Percentiles rank a stretch among this genome's conserved stretches.
Conservation (phyloP, 805 yeast genomes). For the Metschnikowia gelsemii region DNA sequence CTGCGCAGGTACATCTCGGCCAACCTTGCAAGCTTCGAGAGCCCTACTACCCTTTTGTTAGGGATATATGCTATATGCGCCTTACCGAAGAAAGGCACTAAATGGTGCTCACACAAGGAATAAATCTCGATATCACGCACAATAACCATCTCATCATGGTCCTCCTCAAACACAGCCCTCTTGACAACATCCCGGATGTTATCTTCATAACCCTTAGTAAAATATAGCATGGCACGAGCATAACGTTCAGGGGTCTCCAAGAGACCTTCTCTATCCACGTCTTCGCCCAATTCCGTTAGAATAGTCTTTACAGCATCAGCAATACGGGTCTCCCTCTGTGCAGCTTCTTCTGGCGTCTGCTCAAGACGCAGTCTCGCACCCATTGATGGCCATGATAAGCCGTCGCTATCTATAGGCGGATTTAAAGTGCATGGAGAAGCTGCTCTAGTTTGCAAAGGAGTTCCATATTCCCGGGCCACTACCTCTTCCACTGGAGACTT, state of each 20-base stretch:
- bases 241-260: slow-evolving; percentile 93
- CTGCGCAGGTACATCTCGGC: slow-evolving; percentile 97
- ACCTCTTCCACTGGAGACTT: slow-evolving; percentile 18
- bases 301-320: slow-evolving; percentile 81
- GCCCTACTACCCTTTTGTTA: slow-evolving; percentile 85
- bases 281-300: slow-evolving; percentile 86
- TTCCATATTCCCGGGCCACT: slow-evolving; percentile 24
- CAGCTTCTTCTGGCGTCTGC: slow-evolving; percentile 62
- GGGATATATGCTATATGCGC: slow-evolving; percentile 99
- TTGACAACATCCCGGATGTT: slow-evolving; percentile 89
- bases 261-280: slow-evolving; percentile 81
- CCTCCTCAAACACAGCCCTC: slow-evolving; percentile 94
- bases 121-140: slow-evolving; percentile 91
- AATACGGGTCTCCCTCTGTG: slow-evolving; percentile 68
- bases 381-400: slow-evolving; percentile 88
- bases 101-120: slow-evolving; percentile 94
- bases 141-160: slow-evolving; percentile 98
- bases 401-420: slow-evolving; percentile 87
- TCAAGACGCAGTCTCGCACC: slow-evolving; percentile 82
- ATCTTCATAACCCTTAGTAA: slow-evolving; percentile 96
- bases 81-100: slow-evolving; percentile 96
- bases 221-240: slow-evolving; percentile 92
- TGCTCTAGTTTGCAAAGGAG: slow-evolving; percentile 73
- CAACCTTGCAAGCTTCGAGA: slow-evolving; percentile 87
- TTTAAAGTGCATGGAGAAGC: slow-evolving; percentile 80